Base-by-base conservation (phyloP, 2,329 filamentous ascomycete genomes). In the Capronia coronata region DNA sequence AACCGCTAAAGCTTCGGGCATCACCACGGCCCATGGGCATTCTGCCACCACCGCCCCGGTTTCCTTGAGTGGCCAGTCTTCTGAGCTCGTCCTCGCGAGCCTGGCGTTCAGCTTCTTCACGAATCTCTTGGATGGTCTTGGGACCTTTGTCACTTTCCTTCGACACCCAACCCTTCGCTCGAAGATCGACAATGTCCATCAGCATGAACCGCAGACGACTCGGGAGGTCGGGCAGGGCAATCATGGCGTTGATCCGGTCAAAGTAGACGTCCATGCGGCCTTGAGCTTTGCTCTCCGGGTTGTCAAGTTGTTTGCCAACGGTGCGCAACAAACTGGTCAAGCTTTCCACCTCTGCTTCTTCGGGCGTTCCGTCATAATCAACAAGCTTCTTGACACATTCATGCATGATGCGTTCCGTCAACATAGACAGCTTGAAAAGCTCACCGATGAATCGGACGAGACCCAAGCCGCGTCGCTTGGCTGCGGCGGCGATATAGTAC, bases 371-470 rank as follows among this genome's bases (percentile, higher is more conserved):
- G 64, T 91, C 85, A 70, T 94, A 97, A 71, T 98, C 91, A 59
- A 98, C 87, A 57, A 98, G 80, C 71, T 94, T 95, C 74, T 89
- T 84, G 22, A 98, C 89, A 78, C 93, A 98, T 71, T 96, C 88
- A 75, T 98, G 91, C 93, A 98, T 98, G 72, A 98, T 98, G 68
- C 91, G 87, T 69, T 96, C 87, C 54, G 93, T 98, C 69, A 98
- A 79, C 93, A 98, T 98, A 67, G 86, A 84, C 54, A 98, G 82
- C 77, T 97, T 98, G 81, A 94, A 98, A 39, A 98, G 81, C 72
- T 98, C 93, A 75, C 93, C 93, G 65, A 98, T 98, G 73, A 98
- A 98, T 71, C 96, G 91, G 57, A 98, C 91, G 18, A 98, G 80
- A 83, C 93, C 93, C 58, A 98, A 86, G 72, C 93, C 93, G 69